A percentile compares a stretch with the other conserved stretches of the same genome.
Conservation (phyloP, 768 basidiomycete species). For the Leccinum boreale region DNA sequence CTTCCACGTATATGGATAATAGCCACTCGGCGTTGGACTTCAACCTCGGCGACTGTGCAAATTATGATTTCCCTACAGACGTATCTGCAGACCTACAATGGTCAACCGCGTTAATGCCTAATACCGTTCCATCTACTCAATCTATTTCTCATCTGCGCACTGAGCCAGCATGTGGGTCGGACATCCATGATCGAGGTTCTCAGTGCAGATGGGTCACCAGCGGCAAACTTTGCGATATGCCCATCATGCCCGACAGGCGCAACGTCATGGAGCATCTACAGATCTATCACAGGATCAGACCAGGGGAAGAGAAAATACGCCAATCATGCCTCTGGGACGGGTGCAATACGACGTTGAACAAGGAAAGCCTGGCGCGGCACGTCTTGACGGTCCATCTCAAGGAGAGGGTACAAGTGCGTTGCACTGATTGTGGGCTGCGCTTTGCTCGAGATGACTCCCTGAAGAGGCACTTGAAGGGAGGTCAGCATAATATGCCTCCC, state of each 20-base stretch:
- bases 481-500: constrained; percentile 3
- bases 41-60: not conserved
- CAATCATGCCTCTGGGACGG: constrained; percentile 18
- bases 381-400: constrained; percentile 25
- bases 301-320: constrained; percentile 16
- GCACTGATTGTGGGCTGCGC: constrained; percentile 10
- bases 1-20: not conserved
- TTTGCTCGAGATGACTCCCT: constrained; percentile 32
- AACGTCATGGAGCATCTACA: constrained; percentile 19
- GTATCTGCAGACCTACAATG: not conserved
- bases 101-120: not conserved
- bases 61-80: not conserved
- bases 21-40: not conserved
- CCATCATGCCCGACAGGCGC: constrained; percentile 10
- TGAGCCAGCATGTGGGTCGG: not conserved
- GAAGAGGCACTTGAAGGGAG: constrained; percentile 22
- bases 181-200: not conserved
- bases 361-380: constrained; percentile 28
- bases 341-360: constrained; percentile 22
- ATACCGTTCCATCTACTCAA: not conserved
- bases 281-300: constrained; percentile 4
- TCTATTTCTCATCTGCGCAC: not conserved
- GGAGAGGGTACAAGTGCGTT: constrained; percentile 7
- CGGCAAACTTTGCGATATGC: constrained; percentile 1
- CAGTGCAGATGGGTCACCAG: constrained; percentile 14